phyloP scores from a whole-genome alignment of 192 early-diverging fungal genomes.

The Linnemannia zychae region DNA sequence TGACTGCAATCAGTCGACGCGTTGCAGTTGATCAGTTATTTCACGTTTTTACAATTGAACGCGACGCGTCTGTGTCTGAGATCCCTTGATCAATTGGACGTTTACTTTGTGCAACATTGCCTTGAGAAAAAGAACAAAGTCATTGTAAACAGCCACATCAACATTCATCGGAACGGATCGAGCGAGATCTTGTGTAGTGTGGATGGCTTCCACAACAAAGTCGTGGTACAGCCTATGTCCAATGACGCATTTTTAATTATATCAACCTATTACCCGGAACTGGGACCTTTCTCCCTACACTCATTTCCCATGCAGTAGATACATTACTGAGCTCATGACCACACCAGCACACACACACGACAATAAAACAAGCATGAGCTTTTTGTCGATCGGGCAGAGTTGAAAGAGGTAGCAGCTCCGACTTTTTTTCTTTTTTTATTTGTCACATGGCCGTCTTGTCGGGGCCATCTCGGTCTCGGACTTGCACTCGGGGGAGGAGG shows the following conservation, averaged over 20 bases:
- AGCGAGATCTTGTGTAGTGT: too few relatives aligned
- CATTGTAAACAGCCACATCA: neutral
- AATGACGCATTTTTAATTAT: neutral
- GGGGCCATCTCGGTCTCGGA: neutral
- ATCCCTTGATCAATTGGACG: neutral
- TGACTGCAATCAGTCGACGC: neutral
- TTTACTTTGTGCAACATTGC: neutral
- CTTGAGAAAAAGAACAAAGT: neutral
- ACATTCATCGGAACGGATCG: neutral
- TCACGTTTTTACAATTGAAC: neutral
- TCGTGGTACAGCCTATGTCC: neutral
- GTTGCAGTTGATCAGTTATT: neutral
- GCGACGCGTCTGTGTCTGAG: neutral
- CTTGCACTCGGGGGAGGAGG: neutral
- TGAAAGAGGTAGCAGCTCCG: constrained; percentile 8
- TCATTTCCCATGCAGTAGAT: neutral
- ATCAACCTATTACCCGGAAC: neutral
- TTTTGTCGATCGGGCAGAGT: neutral
- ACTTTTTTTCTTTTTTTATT: neutral
- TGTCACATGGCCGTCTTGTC: neutral
- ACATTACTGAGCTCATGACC: neutral
- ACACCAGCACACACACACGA: too few relatives aligned
- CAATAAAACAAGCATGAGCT: neutral
- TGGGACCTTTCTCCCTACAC: neutral
- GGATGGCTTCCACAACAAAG: neutral